A percentile compares a stretch with the other conserved stretches of the same genome.
Evolutionary conservation across 2,329 filamentous ascomycete species (phyloP).

Genomic region (Hortaea werneckii): DNA sequence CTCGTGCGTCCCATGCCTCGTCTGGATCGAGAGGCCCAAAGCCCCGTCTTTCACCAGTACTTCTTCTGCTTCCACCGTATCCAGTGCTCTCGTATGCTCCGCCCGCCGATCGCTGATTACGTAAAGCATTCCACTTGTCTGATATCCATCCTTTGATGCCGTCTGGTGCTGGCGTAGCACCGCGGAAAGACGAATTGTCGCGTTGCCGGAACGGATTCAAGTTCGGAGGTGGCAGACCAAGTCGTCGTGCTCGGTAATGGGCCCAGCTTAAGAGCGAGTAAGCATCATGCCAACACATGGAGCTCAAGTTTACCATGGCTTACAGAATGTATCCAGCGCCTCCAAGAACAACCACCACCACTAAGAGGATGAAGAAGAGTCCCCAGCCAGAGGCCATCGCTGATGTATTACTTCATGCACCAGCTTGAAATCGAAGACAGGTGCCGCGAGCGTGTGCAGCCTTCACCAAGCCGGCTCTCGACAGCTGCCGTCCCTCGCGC

Average conservation of each 20-base stretch:
- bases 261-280: conserved; percentile 40
- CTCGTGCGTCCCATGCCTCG: conserved; percentile 74
- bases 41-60: conserved; percentile 35
- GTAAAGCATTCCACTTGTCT: conserved; percentile 53
- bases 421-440: too few relatives aligned
- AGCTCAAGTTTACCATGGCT: conserved; percentile 2
- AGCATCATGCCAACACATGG: not conserved
- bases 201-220: conserved; percentile 56
- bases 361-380: conserved; percentile 62
- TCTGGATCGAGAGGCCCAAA: conserved; percentile 68
- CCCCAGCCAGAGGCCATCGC: conserved; percentile 34
- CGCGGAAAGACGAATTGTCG: conserved; percentile 29
- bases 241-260: conserved; percentile 59
- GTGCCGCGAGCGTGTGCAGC: too few relatives aligned
- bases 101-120: conserved; percentile 57
- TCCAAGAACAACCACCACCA: conserved; percentile 49
- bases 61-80: conserved; percentile 11
- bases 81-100: conserved; percentile 28
- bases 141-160: conserved; percentile 65
- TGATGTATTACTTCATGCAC: conserved; percentile 3
- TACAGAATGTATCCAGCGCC: conserved; percentile 55
- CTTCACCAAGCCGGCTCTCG: too few relatives aligned
- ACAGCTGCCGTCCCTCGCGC: too few relatives aligned
- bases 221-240: conserved; percentile 64
- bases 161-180: conserved; percentile 45